Evolutionary conservation across 371 early-diverging fungal species (phyloP), one percentile per base, ranked within the genome.

Genomic region (Rhizopus microsporus): DNA sequence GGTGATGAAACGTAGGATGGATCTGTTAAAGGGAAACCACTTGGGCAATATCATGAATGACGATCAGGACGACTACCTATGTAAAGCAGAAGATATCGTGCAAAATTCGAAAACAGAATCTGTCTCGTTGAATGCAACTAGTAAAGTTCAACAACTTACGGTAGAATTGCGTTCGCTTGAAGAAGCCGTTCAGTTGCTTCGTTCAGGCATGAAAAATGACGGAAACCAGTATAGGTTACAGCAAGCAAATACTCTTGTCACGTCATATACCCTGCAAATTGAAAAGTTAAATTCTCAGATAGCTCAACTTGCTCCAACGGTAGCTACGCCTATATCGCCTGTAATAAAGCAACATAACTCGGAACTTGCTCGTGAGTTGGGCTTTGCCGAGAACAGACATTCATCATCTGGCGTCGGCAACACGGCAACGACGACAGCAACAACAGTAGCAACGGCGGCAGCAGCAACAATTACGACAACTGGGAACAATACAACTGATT

Each of bases 1-100:
- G 7, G 87, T 91, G 3, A 85, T 89, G 78, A 90, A 90, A 69
- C 72, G 84, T 55, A 74, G 81, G 34, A 68, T 85, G 64, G 87
- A 88, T 64, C 45, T 80, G 6, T 61, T 57, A 7, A 73, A 78
- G n/a, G 67, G 71, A 12, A 58, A 53, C 31, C 57, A 64, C 54
- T 59, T 44, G 4, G 61, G 56, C 4, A 54, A 65, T 5, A 37
- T 37, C 38, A 37, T 37, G 7, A 7, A 5, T 37, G 47, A 47
- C 1, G 57, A 35, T n/a, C 29, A 38, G 23, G 48, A 48, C 9
- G 61, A 60, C 67, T 58, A 58, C 43, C 34, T 64, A 33, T 51
- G 57, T 32, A 37, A 60, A 39, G 65, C 59, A 42, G 78, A 78
- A 50, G 73, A 68, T 0, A 65, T 71, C 31, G 71, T 74, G 2